A percentile compares a stretch with the other conserved stretches of the same genome.
These are phyloP conservation scores for Pholiota adiposa DNA, from an alignment of 1,284 basidiomycete genomes.

Conservation along the genomic window DNA sequence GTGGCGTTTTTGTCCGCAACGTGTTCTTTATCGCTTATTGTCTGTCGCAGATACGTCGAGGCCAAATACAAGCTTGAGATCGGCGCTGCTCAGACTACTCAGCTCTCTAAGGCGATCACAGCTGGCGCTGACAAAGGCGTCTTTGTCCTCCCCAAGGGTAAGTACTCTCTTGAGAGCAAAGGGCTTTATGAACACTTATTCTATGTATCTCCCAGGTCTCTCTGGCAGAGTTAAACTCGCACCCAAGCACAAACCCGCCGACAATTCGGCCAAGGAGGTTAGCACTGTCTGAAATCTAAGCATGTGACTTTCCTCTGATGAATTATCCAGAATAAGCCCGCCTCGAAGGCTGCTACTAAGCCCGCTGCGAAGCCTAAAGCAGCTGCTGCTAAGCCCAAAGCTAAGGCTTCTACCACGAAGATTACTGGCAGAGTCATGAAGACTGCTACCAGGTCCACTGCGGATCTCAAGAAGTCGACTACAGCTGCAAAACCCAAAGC, in stretches of 20 bases:
- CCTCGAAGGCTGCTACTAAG: constrained; percentile 33
- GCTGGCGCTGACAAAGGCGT: constrained; percentile 80
- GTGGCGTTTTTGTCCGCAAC: constrained; percentile 12
- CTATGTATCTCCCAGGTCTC: constrained; percentile 46
- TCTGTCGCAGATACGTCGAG: constrained; percentile 69
- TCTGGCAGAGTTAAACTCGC: constrained; percentile 88
- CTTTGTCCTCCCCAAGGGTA: constrained; percentile 89
- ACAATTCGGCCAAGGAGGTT: constrained; percentile 13
- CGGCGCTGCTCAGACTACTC: constrained; percentile 76
- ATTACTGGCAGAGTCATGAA: too few species aligned
- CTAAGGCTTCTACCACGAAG: constrained; percentile 29
- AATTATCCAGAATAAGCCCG: constrained; percentile 11
- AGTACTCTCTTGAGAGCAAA: background rate
- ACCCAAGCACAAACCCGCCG: constrained; percentile 55
- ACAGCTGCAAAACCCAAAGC: constrained; percentile 40
- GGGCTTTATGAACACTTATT: background rate
- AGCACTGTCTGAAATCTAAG: background rate
- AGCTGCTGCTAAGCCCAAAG: constrained; percentile 16
- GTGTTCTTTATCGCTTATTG: constrained; percentile 12
- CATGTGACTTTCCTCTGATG: background rate
- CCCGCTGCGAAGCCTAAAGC: constrained; percentile 48
- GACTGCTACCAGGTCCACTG: too few species aligned
- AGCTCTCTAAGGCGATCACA: constrained; percentile 83
- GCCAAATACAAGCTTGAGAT: constrained; percentile 80
- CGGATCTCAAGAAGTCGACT: constrained; percentile 26